Base-by-base conservation (phyloP, 2,329 filamentous ascomycete species). In the Ophiocordyceps camponoti-leonardi region DNA sequence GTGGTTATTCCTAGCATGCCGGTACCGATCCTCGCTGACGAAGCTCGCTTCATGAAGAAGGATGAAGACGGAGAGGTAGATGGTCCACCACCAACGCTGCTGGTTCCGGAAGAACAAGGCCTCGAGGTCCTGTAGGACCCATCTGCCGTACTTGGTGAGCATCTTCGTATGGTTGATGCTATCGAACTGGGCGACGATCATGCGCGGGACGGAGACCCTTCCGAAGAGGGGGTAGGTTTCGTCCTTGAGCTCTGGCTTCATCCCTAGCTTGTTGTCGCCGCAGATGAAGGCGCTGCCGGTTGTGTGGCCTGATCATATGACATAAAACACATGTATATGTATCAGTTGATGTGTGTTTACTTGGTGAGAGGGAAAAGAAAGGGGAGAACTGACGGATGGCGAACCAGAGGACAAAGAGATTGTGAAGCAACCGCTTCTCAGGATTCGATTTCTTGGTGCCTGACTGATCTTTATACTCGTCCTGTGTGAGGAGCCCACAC, bases 121-220 rank as follows among this genome's bases (percentile, higher is more conserved):
- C 46, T 67, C 61, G 0, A 69, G 54, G 0, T 58, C 52, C 6
- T 50, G 51, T 2, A 69, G 55, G 0, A 71, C 54, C 1, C 51
- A 49, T 12, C 56, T 56, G 5, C 56, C 51, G 13, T 64, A 56
- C 6, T 55, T 58, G 13, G 56, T 54, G 31, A 69, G 55, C 4
- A 70, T 51, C 3, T 52, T 53, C 4, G 54, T 56, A 31, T 60
- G 56, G 44, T 63, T 63, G 45, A 71, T 62, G 37, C 59, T 63
- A 50, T 71, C 66, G 43, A 67, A 62, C 45, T 71, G 68, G 2
- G 66, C 67, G 1, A 68, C 57, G 20, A 69, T 56, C 62, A 69
- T 68, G 2, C 65, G 60, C 2, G 68, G 67, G 0, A 66, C 52
- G 0, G 61, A 63, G 4, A 69, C 55, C n/a, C 56, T 61, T 6